Evolutionary conservation across 805 yeast genomes (phyloP).

Genomic region (Yarrowia bubula): DNA sequence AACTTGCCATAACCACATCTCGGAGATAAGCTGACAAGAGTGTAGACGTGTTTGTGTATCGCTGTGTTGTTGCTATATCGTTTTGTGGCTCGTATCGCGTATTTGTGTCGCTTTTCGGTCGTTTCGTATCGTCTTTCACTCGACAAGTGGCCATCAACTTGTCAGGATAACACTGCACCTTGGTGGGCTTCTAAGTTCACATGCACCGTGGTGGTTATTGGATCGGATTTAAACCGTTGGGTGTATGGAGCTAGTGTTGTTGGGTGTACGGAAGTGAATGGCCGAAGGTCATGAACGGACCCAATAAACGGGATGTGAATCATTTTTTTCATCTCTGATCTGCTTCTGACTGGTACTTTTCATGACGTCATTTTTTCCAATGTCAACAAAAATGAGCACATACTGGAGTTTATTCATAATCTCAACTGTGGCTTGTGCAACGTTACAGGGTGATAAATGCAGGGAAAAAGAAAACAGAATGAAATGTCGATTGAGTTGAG

Average conservation of each 20-base stretch:
- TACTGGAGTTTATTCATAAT: background rate
- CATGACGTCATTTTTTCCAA: background rate
- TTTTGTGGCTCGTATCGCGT: background rate
- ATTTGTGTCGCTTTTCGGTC: background rate
- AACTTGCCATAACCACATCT: too few species aligned
- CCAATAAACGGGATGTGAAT: too few species aligned
- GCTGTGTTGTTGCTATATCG: too few species aligned
- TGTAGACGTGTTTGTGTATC: background rate
- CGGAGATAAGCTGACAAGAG: too few species aligned
- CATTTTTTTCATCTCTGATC: too few species aligned
- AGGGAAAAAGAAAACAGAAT: background rate
- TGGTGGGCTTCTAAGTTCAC: background rate
- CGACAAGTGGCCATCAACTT: background rate
- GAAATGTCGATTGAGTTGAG: too few species aligned
- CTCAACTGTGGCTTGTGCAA: background rate
- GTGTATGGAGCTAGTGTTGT: too few species aligned
- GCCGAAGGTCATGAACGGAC: too few species aligned
- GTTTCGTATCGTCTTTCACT: background rate
- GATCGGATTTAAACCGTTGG: background rate
- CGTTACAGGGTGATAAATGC: too few species aligned
- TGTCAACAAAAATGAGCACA: background rate
- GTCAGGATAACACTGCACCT: constrained; percentile 1
- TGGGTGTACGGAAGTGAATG: too few species aligned
- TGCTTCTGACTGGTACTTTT: too few species aligned
- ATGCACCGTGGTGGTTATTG: constrained; percentile 1